A percentile compares a stretch with the other conserved stretches of the same genome.
Evolutionary conservation across 1,284 basidiomycete genomes (phyloP).

Genomic region (Coriolopsis trogii): DNA sequence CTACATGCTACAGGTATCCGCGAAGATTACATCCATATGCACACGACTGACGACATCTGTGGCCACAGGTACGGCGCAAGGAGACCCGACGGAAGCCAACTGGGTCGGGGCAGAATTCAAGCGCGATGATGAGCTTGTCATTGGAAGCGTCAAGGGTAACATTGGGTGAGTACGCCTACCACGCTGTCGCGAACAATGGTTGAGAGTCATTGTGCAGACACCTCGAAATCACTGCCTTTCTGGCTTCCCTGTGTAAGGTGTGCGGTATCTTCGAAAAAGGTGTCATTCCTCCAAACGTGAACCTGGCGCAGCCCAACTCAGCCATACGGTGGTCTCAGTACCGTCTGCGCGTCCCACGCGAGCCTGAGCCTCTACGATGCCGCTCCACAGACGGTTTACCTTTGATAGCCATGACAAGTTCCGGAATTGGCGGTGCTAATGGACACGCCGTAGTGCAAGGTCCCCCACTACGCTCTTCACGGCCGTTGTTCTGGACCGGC

Average conservation of each 20-base stretch:
- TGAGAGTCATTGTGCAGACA: constrained; percentile 33
- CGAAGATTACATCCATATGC: constrained; percentile 7
- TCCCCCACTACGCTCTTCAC: constrained; percentile 22
- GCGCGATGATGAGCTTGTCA: constrained; percentile 33
- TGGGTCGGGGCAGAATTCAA: constrained; percentile 43
- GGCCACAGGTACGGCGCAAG: constrained; percentile 42
- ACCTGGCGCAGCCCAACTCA: constrained; percentile 39
- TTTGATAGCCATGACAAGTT: constrained; percentile 43
- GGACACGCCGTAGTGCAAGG: constrained; percentile 43
- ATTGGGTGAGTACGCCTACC: constrained; percentile 40
- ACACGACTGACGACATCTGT: background rate
- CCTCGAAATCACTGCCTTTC: constrained; percentile 43
- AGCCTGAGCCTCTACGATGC: constrained; percentile 24
- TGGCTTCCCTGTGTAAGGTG: constrained; percentile 47
- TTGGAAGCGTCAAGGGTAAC: constrained; percentile 51
- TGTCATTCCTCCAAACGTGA: constrained; percentile 43
- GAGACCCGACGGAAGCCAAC: constrained; percentile 54
- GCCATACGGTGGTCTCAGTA: constrained; percentile 41
- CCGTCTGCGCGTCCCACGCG: constrained; percentile 30
- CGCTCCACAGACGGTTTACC: constrained; percentile 20
- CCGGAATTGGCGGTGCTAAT: constrained; percentile 48
- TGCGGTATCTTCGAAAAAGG: constrained; percentile 39
- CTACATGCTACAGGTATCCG: constrained; percentile 47
- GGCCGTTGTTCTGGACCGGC: constrained; percentile 2
- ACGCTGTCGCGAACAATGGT: constrained; percentile 31